Conservation (phyloP, 345 rosid genomes). For the Raphanus raphanistrum region DNA sequence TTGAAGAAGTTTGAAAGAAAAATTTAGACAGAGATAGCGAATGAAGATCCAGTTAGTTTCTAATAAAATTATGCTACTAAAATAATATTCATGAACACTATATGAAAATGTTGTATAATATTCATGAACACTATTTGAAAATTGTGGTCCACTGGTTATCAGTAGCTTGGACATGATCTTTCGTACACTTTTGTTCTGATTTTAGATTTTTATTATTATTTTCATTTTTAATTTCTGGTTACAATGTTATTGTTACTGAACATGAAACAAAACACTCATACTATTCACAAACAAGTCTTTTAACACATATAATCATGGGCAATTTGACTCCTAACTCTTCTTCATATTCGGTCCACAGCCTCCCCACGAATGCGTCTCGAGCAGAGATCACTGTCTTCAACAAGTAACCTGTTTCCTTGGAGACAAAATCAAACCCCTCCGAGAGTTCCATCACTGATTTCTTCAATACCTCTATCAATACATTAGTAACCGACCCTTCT, state of each 20-base stretch:
- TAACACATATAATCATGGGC: constrained; percentile 10
- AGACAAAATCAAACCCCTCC: constrained; percentile 58
- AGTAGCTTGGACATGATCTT: no score
- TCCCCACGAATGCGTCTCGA: constrained; percentile 72
- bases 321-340: constrained; percentile 23
- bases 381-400: constrained; percentile 62
- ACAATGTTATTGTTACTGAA: not conserved
- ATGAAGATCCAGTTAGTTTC: no score
- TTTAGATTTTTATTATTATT: no score
- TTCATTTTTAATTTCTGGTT: not conserved
- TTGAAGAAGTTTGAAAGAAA: no score
- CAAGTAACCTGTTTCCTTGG: constrained; percentile 55
- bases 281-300: constrained; percentile 16
- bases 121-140: no score
- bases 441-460: constrained; percentile 52
- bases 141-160: no score
- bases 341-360: constrained; percentile 50
- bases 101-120: no score
- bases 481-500: constrained; percentile 44
- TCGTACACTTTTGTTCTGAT: not conserved
- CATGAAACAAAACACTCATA: not conserved
- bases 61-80: no score
- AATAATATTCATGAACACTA: no score
- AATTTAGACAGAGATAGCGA: no score
- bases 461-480: constrained; percentile 40